Conservation (phyloP, 2,329 filamentous ascomycete species). For the Botrytis medusae region DNA sequence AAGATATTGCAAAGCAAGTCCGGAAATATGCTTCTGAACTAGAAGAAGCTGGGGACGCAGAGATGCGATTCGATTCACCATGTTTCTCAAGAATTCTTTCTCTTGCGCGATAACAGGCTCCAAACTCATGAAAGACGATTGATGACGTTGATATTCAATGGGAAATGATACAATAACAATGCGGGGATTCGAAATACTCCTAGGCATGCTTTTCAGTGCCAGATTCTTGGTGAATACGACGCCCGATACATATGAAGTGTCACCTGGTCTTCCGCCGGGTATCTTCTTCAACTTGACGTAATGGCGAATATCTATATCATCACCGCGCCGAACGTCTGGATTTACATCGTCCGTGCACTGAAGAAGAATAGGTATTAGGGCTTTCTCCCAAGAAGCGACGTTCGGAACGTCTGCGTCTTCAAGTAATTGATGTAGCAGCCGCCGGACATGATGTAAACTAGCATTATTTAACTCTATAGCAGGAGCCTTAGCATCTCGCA, state of each 20-base stretch:
- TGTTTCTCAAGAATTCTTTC: conserved; percentile 85
- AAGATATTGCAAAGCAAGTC: conserved; percentile 83
- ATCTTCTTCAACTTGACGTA: conserved; percentile 98
- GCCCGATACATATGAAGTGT: conserved; percentile 95
- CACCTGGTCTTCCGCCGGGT: conserved; percentile 81
- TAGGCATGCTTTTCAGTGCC: conserved; percentile 92
- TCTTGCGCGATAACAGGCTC: conserved; percentile 97
- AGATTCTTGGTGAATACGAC: conserved; percentile 98
- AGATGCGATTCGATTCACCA: conserved; percentile 87
- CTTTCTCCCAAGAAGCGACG: conserved; percentile 79
- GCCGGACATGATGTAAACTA: conserved; percentile 84
- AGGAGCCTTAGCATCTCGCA: conserved; percentile 71
- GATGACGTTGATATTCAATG: conserved; percentile 91
- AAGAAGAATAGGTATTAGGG: conserved; percentile 84
- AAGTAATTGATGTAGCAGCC: conserved; percentile 79
- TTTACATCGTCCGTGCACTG: conserved; percentile 93
- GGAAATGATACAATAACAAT: conserved; percentile 93
- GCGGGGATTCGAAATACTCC: conserved; percentile 77
- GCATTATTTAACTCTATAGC: conserved; percentile 83
- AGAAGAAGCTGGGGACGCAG: conserved; percentile 82
- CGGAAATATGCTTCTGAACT: conserved; percentile 91
- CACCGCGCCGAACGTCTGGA: conserved; percentile 83
- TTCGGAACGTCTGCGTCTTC: conserved; percentile 74
- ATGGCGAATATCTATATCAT: conserved; percentile 95
- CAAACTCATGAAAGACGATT: conserved; percentile 95